Conservation (phyloP, 805 yeast genomes). For the Sugiyamaella americana region DNA sequence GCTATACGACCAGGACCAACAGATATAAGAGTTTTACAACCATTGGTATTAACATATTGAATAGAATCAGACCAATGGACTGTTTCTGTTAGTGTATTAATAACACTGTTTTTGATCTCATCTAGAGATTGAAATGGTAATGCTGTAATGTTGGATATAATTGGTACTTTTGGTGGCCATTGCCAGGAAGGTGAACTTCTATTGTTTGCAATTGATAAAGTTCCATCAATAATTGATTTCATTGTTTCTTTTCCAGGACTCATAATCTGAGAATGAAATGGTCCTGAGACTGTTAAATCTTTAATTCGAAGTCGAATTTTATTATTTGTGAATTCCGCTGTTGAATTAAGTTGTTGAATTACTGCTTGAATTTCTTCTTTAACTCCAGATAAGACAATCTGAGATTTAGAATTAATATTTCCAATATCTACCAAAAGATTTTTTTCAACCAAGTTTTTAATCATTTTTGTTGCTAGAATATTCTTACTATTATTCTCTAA, state of each 20-base stretch:
- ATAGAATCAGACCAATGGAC: conserved; percentile 30
- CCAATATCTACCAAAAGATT: conserved; percentile 35
- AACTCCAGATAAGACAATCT: conserved; percentile 43
- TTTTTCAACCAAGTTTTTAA: conserved; percentile 1
- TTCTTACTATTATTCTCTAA: background rate
- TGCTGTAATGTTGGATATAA: conserved; percentile 32
- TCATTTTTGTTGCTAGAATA: background rate
- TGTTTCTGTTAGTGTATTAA: conserved; percentile 27
- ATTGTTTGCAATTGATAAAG: background rate
- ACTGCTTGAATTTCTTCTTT: conserved; percentile 25
- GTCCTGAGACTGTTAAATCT: conserved; percentile 41
- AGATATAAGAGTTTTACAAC: conserved; percentile 14
- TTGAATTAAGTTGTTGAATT: conserved; percentile 19
- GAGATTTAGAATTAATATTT: conserved; percentile 40
- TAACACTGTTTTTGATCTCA: conserved; percentile 25
- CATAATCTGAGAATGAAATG: conserved; percentile 44
- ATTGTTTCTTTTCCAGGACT: conserved; percentile 35
- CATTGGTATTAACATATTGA: conserved; percentile 13
- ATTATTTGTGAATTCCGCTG: background rate
- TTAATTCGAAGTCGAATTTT: conserved; percentile 8
- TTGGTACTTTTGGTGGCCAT: conserved; percentile 23
- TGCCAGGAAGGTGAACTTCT: conserved; percentile 9
- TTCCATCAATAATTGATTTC: conserved; percentile 18
- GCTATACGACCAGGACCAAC: conserved; percentile 30
- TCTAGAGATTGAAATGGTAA: conserved; percentile 25